Conservation (phyloP, 176 grass and related monocot genomes). For the Oryza coarctata region DNA sequence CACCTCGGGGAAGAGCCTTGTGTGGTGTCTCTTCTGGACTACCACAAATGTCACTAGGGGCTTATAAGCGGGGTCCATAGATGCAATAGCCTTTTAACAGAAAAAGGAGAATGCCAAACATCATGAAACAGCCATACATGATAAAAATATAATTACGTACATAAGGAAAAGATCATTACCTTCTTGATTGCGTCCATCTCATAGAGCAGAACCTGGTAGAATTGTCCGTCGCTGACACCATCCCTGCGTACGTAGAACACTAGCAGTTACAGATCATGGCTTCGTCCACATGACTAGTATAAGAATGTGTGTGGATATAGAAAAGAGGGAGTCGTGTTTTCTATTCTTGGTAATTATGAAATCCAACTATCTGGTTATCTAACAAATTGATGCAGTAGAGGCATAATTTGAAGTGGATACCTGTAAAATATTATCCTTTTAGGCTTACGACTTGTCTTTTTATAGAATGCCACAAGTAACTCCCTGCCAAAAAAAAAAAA, state of each 20-base stretch:
- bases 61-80: conserved; percentile 37
- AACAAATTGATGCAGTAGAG: background rate
- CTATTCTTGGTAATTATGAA: too few species aligned
- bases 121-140: background rate
- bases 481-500: conserved; percentile 47
- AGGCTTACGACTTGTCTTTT: conserved; percentile 28
- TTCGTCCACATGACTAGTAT: background rate
- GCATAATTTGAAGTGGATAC: conserved; percentile 26
- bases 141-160: background rate
- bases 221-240: conserved; percentile 86
- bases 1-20: conserved; percentile 70
- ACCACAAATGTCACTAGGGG: conserved; percentile 75
- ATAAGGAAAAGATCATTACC: conserved; percentile 31
- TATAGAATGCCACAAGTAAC: conserved; percentile 44
- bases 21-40: conserved; percentile 90
- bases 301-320: background rate
- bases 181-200: conserved; percentile 65
- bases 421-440: conserved; percentile 87
- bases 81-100: conserved; percentile 58
- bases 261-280: background rate
- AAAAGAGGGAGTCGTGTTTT: too few species aligned
- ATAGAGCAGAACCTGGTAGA: conserved; percentile 54
- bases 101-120: conserved; percentile 9
- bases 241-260: conserved; percentile 42
- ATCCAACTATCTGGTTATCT: too few species aligned